Percentiles rank a stretch among this genome's conserved stretches.
Conservation (phyloP, 2,329 filamentous ascomycete genomes). For the Furcasterigmium furcatum region DNA sequence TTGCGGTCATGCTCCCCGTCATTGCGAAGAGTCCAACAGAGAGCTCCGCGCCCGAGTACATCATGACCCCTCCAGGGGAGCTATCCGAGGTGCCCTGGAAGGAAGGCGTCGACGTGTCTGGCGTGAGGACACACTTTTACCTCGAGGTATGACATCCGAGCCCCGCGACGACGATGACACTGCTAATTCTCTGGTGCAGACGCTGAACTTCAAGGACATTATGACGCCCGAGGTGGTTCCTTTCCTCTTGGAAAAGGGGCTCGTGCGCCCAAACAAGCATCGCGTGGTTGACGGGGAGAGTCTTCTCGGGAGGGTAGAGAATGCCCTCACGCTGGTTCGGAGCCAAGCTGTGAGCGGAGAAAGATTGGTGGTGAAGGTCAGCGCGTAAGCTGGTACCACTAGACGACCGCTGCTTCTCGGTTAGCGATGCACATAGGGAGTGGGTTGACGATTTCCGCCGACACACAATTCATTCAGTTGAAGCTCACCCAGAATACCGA, state of each 20-base stretch:
- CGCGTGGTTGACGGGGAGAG: conserved; percentile 36
- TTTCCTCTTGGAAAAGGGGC: conserved; percentile 33
- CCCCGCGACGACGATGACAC: not conserved
- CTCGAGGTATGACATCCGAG: conserved; percentile 32
- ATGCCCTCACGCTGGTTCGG: conserved; percentile 29
- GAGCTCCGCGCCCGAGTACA: conserved; percentile 45
- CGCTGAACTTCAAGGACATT: conserved; percentile 51
- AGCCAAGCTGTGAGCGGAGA: conserved; percentile 35
- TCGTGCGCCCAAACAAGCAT: conserved; percentile 36
- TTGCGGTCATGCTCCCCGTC: conserved; percentile 59
- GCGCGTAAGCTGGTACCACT: too few relatives aligned
- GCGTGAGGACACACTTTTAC: conserved; percentile 56
- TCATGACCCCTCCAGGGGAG: conserved; percentile 44
- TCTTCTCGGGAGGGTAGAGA: conserved; percentile 33
- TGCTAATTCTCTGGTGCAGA: conserved; percentile 30
- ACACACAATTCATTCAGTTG: too few relatives aligned
- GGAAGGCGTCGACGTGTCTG: conserved; percentile 46
- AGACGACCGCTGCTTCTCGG: too few relatives aligned
- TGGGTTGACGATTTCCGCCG: too few relatives aligned
- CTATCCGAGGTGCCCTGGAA: conserved; percentile 39
- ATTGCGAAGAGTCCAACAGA: conserved; percentile 50
- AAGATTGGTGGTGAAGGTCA: conserved; percentile 32
- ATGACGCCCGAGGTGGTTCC: conserved; percentile 54
- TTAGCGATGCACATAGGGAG: too few relatives aligned
- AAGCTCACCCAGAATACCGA: too few relatives aligned